A percentile compares a stretch with the other conserved stretches of the same genome.
Evolutionary conservation across 1,284 basidiomycete genomes (phyloP).

Genomic region (Sporisorium exsertum): DNA sequence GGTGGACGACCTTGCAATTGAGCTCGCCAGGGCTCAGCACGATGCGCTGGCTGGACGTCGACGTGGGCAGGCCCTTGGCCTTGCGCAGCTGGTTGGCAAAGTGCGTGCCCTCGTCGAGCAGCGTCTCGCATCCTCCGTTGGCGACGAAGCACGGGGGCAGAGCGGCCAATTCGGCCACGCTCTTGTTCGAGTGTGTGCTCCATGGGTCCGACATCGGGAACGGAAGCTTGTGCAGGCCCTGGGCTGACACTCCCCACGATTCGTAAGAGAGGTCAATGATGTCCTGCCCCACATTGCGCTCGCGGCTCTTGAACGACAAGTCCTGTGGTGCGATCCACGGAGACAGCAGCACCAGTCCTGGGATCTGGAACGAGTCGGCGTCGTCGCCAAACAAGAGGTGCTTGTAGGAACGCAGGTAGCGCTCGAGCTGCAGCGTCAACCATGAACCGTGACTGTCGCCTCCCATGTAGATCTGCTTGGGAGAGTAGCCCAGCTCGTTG

Average conservation of each 20-base stretch:
- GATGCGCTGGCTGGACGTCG: conserved; percentile 38
- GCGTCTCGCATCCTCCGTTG: conserved; percentile 43
- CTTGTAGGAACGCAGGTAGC: conserved; percentile 61
- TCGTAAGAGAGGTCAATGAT: conserved; percentile 54
- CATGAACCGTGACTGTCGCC: conserved; percentile 64
- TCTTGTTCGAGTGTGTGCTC: conserved; percentile 51
- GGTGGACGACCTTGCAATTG: conserved; percentile 40
- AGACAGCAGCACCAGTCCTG: conserved; percentile 58
- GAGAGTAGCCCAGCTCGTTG: conserved; percentile 57
- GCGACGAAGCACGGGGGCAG: conserved; percentile 46
- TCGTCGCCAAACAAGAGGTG: conserved; percentile 37
- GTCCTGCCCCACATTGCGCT: conserved; percentile 48
- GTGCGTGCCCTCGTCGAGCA: conserved; percentile 50
- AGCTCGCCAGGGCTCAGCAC: conserved; percentile 42
- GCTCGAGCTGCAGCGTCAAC: conserved; percentile 59
- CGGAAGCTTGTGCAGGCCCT: conserved; percentile 34
- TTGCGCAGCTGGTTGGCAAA: conserved; percentile 54
- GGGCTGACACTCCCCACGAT: conserved; percentile 56
- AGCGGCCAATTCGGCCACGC: conserved; percentile 28
- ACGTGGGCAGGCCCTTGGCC: conserved; percentile 46
- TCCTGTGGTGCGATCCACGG: conserved; percentile 52
- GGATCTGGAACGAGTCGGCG: conserved; percentile 27
- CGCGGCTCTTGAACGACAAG: conserved; percentile 45
- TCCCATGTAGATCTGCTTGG: conserved; percentile 64
- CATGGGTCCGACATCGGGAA: conserved; percentile 40